These are phyloP conservation scores for Nepenthes mirabilis DNA, from an alignment of 148 eudicot genomes.

Conservation along the genomic window DNA sequence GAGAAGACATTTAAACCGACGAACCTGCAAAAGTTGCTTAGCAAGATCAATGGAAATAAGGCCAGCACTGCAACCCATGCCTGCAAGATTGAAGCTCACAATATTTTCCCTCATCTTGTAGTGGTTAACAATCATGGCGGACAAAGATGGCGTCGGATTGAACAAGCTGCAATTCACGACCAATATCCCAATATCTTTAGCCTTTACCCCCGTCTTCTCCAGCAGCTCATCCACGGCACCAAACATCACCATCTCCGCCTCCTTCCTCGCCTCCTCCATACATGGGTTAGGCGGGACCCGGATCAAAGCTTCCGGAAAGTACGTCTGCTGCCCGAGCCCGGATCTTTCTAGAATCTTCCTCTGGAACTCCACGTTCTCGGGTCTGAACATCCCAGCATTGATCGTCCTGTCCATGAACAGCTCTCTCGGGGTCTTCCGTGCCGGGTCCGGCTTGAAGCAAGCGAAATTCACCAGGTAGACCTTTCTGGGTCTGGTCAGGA, in stretches of 20 bases:
- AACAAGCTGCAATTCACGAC: slow-evolving; percentile 35
- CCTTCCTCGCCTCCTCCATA: slow-evolving; percentile 33
- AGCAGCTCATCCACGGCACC: slow-evolving; percentile 34
- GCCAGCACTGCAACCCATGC: slow-evolving; percentile 44
- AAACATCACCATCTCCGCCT: slow-evolving; percentile 32
- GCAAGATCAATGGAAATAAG: slow-evolving; percentile 41
- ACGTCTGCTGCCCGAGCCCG: slow-evolving; percentile 32
- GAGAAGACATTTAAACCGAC: not conserved
- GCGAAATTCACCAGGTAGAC: slow-evolving; percentile 26
- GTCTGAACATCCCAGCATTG: slow-evolving; percentile 11
- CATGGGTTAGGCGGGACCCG: slow-evolving; percentile 24
- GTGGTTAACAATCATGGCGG: slow-evolving; percentile 40
- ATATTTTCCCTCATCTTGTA: slow-evolving; percentile 36
- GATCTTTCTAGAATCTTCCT: slow-evolving; percentile 31
- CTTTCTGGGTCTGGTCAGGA: slow-evolving; percentile 30
- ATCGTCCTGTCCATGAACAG: slow-evolving; percentile 22
- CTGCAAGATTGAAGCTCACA: slow-evolving; percentile 35
- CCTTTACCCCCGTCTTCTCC: slow-evolving; percentile 29
- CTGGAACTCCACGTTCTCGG: slow-evolving; percentile 25
- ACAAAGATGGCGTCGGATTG: slow-evolving; percentile 34
- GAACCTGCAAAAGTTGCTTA: slow-evolving; percentile 28
- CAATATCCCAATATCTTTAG: slow-evolving; percentile 32
- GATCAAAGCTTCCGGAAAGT: slow-evolving; percentile 26
- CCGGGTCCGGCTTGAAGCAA: slow-evolving; percentile 24
- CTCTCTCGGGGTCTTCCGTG: slow-evolving; percentile 16